Conservation (phyloP, 2,329 filamentous ascomycete species). For the Coniochaeta sp. region DNA sequence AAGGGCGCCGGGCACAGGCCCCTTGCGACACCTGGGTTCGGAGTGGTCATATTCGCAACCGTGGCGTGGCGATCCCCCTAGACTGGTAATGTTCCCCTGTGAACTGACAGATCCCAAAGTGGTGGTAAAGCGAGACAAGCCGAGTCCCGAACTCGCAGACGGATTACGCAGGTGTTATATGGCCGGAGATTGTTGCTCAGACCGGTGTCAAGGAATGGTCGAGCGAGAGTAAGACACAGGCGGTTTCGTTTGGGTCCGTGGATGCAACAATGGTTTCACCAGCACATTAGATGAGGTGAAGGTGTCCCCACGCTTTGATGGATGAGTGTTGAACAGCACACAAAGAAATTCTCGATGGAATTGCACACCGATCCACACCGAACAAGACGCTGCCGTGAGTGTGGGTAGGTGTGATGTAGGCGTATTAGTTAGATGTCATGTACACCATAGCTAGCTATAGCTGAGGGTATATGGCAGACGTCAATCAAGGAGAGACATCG, state of each 20-base stretch:
- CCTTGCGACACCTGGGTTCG: background rate
- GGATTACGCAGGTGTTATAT: background rate
- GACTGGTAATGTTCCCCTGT: background rate
- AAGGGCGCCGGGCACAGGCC: constrained; percentile 13
- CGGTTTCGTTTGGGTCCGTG: background rate
- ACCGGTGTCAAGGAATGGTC: background rate
- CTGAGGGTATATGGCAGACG: background rate
- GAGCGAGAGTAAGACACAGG: background rate
- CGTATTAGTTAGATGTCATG: background rate
- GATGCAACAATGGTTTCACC: background rate
- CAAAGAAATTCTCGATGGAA: background rate
- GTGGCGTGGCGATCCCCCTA: background rate
- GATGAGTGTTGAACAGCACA: background rate
- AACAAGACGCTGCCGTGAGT: background rate
- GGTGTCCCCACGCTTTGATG: background rate
- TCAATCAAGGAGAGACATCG: constrained; percentile 1
- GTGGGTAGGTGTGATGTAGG: background rate
- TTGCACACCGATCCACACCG: background rate
- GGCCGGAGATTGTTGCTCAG: background rate
- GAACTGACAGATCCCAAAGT: background rate
- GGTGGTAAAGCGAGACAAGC: background rate
- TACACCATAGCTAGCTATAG: background rate
- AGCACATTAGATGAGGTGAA: background rate
- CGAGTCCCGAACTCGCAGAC: background rate
- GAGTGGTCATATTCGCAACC: background rate